Base-by-base conservation (phyloP, 169 alveolate genomes). In the Eimeria acervulina region DNA sequence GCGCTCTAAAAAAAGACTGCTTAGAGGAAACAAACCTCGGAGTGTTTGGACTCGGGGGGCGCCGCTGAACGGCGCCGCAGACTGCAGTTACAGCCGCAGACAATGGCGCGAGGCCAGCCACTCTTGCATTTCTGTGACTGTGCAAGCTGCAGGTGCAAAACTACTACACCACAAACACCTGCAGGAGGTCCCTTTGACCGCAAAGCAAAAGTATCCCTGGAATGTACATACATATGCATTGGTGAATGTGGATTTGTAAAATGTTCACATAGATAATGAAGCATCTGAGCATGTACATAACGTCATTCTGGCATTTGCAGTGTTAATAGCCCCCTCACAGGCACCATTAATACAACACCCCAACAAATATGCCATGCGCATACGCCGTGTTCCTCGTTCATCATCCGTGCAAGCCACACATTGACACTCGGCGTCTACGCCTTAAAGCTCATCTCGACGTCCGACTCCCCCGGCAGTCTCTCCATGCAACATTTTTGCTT, bases 161-260 rank as follows among this genome's bases (percentile, higher is more conserved):
- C 88, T 42, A 66, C 88, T 36, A 13, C 10, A 70, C 44, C 15
- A 28, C 28, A 0, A 23, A 28, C 12, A 21, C 85, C 85, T 59
- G 85, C 85, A 74, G 51, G n/a, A 70, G 66, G 88, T 26, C 88
- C 88, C 88, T 40, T 47, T 78, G 88, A 26, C 88, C 88, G 44
- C 88, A 44, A 8, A 78, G 88, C 61, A 44, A 42, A 78, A 8
- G 26, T 42, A 78, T 78, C 88, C 88, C 88, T 78, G 88, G 88
- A 40, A n/a, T 78, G 66, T 78, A 4, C 66, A 78, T 78, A 21
- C 88, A 78, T 13, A 42, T 44, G 61, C 83, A 72, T 72, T 72
- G 80, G 80, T 31, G 51, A 2, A 28, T n/a, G 15, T 74, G 55
- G 40, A 8, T n/a, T 36, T 78, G 23, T 44, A 78, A 26, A 44